phyloP scores from a whole-genome alignment of 345 rosid species.

The Garcia nutans region DNA sequence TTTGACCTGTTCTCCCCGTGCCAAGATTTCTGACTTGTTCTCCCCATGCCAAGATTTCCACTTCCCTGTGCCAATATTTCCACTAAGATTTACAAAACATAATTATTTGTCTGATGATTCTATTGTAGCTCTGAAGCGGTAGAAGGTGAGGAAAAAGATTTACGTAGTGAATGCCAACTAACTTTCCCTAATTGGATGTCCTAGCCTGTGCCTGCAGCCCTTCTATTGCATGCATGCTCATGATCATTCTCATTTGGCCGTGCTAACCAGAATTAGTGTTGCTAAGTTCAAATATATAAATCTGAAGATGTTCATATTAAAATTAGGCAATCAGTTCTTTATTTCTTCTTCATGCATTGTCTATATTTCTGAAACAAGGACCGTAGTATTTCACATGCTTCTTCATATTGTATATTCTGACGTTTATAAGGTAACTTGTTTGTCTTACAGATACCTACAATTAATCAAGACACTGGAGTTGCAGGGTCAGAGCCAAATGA shows the following conservation, averaged over 20 bases:
- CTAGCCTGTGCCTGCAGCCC: not conserved
- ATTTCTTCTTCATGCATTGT: not conserved
- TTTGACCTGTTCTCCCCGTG: not conserved
- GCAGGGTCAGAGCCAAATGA: constrained; percentile 65
- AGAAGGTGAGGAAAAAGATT: not conserved
- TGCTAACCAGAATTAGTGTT: not conserved
- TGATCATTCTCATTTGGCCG: not conserved
- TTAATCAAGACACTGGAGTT: constrained; percentile 63
- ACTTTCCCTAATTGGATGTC: not conserved
- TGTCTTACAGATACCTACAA: constrained; percentile 55
- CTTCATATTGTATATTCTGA: not conserved
- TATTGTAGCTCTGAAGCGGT: not conserved
- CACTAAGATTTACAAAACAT: not conserved
- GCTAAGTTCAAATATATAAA: not conserved
- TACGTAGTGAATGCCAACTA: not conserved
- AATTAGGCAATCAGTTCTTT: not conserved
- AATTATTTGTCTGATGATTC: not conserved
- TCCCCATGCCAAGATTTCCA: no score
- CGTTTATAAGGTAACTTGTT: not conserved
- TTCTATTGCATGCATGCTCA: not conserved
- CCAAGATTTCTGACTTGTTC: not conserved
- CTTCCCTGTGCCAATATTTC: not conserved
- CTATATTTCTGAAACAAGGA: not conserved
- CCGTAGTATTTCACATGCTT: not conserved
- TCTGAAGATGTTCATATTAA: not conserved